Base-by-base conservation (phyloP, 2,329 filamentous ascomycete species). In the Dactylellina drechsleri region DNA sequence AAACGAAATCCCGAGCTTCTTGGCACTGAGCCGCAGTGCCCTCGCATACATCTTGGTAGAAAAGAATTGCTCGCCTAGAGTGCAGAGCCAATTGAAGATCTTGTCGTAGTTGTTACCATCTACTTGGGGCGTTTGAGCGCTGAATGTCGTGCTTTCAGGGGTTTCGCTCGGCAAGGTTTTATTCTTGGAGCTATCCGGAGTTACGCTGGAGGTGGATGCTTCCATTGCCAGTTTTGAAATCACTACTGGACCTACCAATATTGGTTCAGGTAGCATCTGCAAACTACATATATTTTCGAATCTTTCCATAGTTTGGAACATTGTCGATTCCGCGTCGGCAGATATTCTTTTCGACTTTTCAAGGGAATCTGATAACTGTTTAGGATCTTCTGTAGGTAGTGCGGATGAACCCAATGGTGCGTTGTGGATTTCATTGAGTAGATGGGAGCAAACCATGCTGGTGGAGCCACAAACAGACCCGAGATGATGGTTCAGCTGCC, bases 171-270 rank as follows among this genome's bases (percentile, higher is more conserved):
- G 2, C 2, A 2, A 4, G 4, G 23, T 16, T 36, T 36, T 20
- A 56, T 16, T 5, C 10, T 36, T 36, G 5, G 31, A 36, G 31
- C 1, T 2, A 7, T 36, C 6, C 31, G 31, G 31, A 36, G 31
- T 36, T 10, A 10, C 10, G 6, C 31, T 36, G 10, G 6, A 36
- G 31, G 10, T 36, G 31, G 6, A 36, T 40, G 10, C 2, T 23
- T 36, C 26, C 52, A 36, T 56, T 31, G n/a, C 16, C 13, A 40
- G n/a, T 56, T 56, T 31, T 56, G 52, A 31, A 12, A 15, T 16
- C 10, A 56, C 10, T 15, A 56, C 5, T 4, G 16, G 16, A 5
- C 23, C 52, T 12, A 56, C 13, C 5, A 31, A 15, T 15, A 56
- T n/a, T 13, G 16, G 20, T 36, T 36, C 23, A 4, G 52, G 52